Evolutionary conservation across 768 basidiomycete genomes (phyloP), one percentile per base, ranked within the genome.

Genomic region (Podaxis sp.): DNA sequence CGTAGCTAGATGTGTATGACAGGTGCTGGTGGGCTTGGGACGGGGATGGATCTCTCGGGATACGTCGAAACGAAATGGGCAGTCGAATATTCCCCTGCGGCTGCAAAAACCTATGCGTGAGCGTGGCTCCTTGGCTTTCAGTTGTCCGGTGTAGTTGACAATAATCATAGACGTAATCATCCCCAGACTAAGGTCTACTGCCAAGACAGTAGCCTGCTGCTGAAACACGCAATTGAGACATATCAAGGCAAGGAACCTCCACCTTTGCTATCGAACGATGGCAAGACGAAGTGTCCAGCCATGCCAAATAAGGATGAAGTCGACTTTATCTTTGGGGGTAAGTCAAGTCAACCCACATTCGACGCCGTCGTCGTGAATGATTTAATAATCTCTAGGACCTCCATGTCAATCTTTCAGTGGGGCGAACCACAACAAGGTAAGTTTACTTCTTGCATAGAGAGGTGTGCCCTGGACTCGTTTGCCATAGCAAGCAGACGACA

Each of bases 11-110:
- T 55, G 51, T 43, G n/a, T 27, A 0, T 50, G 19, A 13, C 61
- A 91, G 89, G 90, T 70, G 90, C 89, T 40, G 90, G 90, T 55
- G 90, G 90, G 2, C 78, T 93, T 5, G 87, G 88, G 2, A 81
- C 85, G 38, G 90, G 91, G 1, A 74, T 92, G 61, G 79, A 85
- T 53, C 68, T 85, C 65, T 85, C 87, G 5, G 80, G 80, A 0
- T 84, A 82, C 70, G 82, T 91, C 6, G 76, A 87, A 17, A 88
- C 87, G 1, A 79, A 76, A 66, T 90, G 87, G 79, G 90, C 89
- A 0, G 79, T 91, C 0, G 90, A 92, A 69, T 84, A 80, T 65
- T 82, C 80, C 0, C 79, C 82, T 15, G 77, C 86, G 59, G 89
- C 90, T 36, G 87, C 89, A 2, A 75, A 75, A 55, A 89, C 89